A percentile compares a stretch with the other conserved stretches of the same genome.
phyloP scores from a whole-genome alignment of 495 filamentous ascomycete genomes.

The Cairneyella variabilis region DNA sequence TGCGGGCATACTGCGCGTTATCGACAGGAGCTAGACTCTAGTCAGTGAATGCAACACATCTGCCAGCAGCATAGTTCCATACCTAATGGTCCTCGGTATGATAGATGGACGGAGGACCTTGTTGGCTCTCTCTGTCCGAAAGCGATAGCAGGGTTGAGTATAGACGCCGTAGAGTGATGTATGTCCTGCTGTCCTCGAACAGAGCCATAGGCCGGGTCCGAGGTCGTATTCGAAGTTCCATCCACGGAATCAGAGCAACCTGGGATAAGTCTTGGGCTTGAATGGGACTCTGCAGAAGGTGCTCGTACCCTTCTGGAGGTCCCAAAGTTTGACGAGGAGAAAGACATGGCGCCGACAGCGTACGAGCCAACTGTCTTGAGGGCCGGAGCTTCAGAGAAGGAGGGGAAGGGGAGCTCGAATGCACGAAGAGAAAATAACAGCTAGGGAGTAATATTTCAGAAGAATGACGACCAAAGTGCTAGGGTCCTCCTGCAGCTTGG shows the following conservation, averaged over 20 bases:
- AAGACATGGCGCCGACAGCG: slow-evolving; percentile 19
- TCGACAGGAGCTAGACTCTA: slow-evolving; percentile 46
- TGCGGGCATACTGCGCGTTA: slow-evolving; percentile 65
- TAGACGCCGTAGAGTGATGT: not conserved
- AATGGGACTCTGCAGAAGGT: slow-evolving; percentile 15
- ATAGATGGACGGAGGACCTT: slow-evolving; percentile 75
- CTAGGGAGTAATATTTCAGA: too few species aligned
- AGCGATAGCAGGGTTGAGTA: slow-evolving; percentile 3
- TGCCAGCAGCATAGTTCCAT: slow-evolving; percentile 21
- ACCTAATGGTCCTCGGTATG: slow-evolving; percentile 63
- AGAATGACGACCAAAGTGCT: too few species aligned
- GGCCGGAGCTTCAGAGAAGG: too few species aligned
- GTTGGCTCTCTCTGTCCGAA: slow-evolving; percentile 62
- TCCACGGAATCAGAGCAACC: slow-evolving; percentile 14
- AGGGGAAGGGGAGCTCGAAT: too few species aligned
- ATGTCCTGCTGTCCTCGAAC: slow-evolving; percentile 10
- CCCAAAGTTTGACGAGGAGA: slow-evolving; percentile 11
- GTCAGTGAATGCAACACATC: slow-evolving; percentile 20
- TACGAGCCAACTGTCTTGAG: too few species aligned
- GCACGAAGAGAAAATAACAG: too few species aligned
- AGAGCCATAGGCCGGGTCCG: slow-evolving; percentile 17
- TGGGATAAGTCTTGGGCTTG: slow-evolving; percentile 21
- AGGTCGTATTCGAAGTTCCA: slow-evolving; percentile 8
- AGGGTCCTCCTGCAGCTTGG: too few species aligned
- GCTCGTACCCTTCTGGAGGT: slow-evolving; percentile 9